phyloP scores from a whole-genome alignment of 352 stramenopile species.

The Globisporangium megalacanthum region DNA sequence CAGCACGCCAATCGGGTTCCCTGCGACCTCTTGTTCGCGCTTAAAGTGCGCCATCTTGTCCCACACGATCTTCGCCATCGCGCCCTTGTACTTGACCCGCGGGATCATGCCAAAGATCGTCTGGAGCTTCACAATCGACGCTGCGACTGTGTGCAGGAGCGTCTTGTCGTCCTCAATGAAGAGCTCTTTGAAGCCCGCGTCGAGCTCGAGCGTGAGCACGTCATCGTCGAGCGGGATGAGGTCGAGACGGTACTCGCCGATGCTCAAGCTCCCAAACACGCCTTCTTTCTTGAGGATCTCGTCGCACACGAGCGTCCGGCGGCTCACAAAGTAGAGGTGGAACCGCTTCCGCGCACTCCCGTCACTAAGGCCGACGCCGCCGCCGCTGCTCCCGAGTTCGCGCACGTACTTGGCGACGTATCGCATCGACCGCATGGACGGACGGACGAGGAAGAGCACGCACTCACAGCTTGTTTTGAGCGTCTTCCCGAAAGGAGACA shows the following conservation, averaged over 20 bases:
- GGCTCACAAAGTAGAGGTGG: slow-evolving; percentile 87
- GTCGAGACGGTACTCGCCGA: slow-evolving; percentile 91
- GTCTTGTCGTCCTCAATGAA: slow-evolving; percentile 89
- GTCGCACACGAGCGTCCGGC: slow-evolving; percentile 88
- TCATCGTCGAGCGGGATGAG: slow-evolving; percentile 95
- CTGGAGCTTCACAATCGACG: slow-evolving; percentile 92
- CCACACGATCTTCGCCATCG: slow-evolving; percentile 89
- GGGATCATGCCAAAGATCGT: slow-evolving; percentile 90
- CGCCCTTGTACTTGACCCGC: slow-evolving; percentile 93
- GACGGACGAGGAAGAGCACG: slow-evolving; percentile 87
- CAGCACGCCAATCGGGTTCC: slow-evolving; percentile 67
- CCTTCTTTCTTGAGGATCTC: slow-evolving; percentile 89
- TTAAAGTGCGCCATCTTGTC: slow-evolving; percentile 90
- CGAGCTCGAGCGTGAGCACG: slow-evolving; percentile 91
- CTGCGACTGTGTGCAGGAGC: slow-evolving; percentile 80
- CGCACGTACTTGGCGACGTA: slow-evolving; percentile 78
- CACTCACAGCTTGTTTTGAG: slow-evolving; percentile 83
- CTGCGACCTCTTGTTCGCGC: slow-evolving; percentile 85
- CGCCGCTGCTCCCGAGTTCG: slow-evolving; percentile 34
- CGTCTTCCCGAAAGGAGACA: slow-evolving; percentile 74
- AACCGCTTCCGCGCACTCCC: slow-evolving; percentile 66
- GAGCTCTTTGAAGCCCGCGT: slow-evolving; percentile 80
- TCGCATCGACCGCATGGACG: slow-evolving; percentile 67
- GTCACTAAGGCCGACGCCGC: slow-evolving; percentile 3
- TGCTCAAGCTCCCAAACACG: slow-evolving; percentile 81